Evolutionary conservation across 352 stramenopile genomes (phyloP).

Genomic region (Phytophthora parvispora): DNA sequence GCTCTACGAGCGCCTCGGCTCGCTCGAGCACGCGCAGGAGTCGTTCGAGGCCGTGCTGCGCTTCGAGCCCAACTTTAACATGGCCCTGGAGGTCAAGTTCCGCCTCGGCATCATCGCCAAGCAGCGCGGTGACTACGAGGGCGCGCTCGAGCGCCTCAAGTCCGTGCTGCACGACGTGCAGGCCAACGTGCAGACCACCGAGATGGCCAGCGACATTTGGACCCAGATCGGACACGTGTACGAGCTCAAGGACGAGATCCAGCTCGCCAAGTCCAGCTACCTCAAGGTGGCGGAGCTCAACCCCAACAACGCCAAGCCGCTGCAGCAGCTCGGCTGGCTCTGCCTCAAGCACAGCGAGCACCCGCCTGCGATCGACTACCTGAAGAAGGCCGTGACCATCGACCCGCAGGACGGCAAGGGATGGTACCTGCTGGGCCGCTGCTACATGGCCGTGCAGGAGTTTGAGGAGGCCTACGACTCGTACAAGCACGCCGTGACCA

Average conservation of each 20-base stretch:
- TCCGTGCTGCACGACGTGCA: slow-evolving; percentile 86
- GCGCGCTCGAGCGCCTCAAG: slow-evolving; percentile 85
- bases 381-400: slow-evolving; percentile 86
- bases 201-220: slow-evolving; percentile 91
- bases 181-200: slow-evolving; percentile 82
- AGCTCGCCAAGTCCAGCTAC: slow-evolving; percentile 88
- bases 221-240: slow-evolving; percentile 91
- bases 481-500: slow-evolving; percentile 92
- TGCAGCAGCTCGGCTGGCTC: slow-evolving; percentile 89
- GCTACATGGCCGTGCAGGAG: slow-evolving; percentile 93
- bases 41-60: slow-evolving; percentile 88
- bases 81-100: slow-evolving; percentile 90
- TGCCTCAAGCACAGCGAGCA: slow-evolving; percentile 90
- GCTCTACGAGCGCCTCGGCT: slow-evolving; percentile 87
- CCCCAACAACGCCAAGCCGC: slow-evolving; percentile 84
- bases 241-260: slow-evolving; percentile 89
- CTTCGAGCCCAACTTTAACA: slow-evolving; percentile 91
- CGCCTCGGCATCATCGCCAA: slow-evolving; percentile 89
- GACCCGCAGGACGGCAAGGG: slow-evolving; percentile 89
- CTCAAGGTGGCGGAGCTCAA: slow-evolving; percentile 88
- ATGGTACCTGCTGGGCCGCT: slow-evolving; percentile 92
- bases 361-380: slow-evolving; percentile 84
- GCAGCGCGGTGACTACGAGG: slow-evolving; percentile 84
- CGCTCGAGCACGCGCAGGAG: slow-evolving; percentile 87
- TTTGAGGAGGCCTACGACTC: slow-evolving; percentile 93